Evolutionary conservation across 2,329 filamentous ascomycete genomes (phyloP), one percentile per base, ranked within the genome.

Genomic region (Fusarium subglutinans): DNA sequence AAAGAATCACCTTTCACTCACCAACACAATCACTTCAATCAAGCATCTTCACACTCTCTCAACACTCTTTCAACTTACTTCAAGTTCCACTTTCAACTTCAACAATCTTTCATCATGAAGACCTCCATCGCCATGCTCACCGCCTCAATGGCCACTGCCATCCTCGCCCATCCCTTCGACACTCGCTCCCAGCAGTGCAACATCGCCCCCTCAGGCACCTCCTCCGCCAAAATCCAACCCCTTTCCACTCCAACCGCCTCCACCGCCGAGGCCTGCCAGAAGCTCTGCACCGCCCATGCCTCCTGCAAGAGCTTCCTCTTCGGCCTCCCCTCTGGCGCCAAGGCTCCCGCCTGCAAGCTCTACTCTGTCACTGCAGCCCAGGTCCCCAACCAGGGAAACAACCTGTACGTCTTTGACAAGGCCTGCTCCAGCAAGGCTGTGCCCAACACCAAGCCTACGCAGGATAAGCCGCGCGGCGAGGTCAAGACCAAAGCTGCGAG

Each of bases 181-280:
- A 33, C 67, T 10, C 67, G 67, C 55, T 67, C 61, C 24, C 67
- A 70, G 61, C 68, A 70, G 48, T 70, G 68, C 48, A 71, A 71
- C 48, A n/a, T 71, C 35, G 68, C 61, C 20, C 68, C 68, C 26
- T 66, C 68, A 18, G 54, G 22, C 17, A 8, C 48, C 11, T 28
- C 54, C 54, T 47, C 55, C 44, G 22, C 54, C 44, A 61, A 71
- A 4, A 22, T 70, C 38, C 45, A 67, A 22, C 62, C 64, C 15
- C 22, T 67, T 22, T 51, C 62, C 18, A 6, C 57, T 7, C 64
- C 50, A 6, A 12, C 4, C 1, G 51, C 64, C 10, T 22, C 64
- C 5, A 67, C 64, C 5, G 64, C 64, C 12, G 17, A 66, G 17
- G 62, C 44, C 10, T 67, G 64, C 35, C 22, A 51, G 17, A 59